Conservation (phyloP, 148 eudicot species). For the Polygonum maritimum region DNA sequence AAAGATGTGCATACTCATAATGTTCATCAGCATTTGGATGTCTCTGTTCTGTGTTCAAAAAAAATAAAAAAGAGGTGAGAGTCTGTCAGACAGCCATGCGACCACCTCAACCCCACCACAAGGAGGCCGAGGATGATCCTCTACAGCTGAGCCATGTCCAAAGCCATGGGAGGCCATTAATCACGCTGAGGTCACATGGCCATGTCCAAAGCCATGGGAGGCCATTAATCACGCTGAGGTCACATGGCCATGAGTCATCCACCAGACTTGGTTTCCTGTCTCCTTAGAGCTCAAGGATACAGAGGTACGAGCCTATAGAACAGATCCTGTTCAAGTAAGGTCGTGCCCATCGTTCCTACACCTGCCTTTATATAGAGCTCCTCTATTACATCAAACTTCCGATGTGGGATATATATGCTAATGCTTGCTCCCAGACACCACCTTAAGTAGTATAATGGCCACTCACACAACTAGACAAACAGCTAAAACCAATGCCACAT, state of each 20-base stretch:
- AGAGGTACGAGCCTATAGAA: background rate
- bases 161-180: background rate
- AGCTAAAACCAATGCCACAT: too few relatives aligned
- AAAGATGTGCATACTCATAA: too few relatives aligned
- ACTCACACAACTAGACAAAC: too few relatives aligned
- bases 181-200: background rate
- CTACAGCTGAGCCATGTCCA: background rate
- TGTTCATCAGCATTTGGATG: too few relatives aligned
- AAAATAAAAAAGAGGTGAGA: too few relatives aligned
- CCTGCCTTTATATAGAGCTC: background rate
- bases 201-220: background rate
- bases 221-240: slow-evolving; percentile 4
- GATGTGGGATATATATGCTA: background rate
- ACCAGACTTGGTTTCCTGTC: slow-evolving; percentile 12
- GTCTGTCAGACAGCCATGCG: slow-evolving; percentile 8
- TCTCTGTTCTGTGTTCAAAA: too few relatives aligned
- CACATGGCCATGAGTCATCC: background rate
- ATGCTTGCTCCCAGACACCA: background rate
- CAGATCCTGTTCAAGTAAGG: slow-evolving; percentile 4
- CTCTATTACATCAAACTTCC: background rate
- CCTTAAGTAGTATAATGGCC: background rate
- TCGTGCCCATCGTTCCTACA: background rate
- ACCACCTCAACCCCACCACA: background rate
- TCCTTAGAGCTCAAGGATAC: slow-evolving; percentile 2
- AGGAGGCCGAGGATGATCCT: background rate